Evolutionary conservation across 2,329 filamentous ascomycete species (phyloP), one percentile per base, ranked within the genome.

Genomic region (Pezicula radicicola): DNA sequence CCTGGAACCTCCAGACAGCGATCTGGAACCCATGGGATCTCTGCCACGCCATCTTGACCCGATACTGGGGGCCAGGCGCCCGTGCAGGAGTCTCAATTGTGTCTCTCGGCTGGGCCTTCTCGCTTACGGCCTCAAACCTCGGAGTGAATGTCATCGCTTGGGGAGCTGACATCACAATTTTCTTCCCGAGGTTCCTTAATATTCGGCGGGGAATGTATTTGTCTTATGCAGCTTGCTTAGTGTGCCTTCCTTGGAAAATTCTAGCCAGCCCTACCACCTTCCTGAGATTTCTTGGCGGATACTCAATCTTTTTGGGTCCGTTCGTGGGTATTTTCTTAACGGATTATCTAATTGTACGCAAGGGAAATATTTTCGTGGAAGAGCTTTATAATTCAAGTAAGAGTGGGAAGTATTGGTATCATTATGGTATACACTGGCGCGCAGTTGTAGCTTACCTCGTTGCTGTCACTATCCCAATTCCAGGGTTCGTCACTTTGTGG

Each of bases 321-420:
- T 56, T 68, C 49, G 66, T 65, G 15, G 66, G 66, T 16, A 55
- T 68, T 43, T 67, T 68, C 64, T 63, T 66, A 12, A 55, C 58
- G 9, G 65, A 54, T 66, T 62, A 54, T 19, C 35, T 28, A 3
- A 8, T 69, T 42, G 40, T 70, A 3, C 64, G 66, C 18, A 54
- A 55, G 19, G 52, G 57, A 0, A 63, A 50, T 9, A 55, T 68
- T 19, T 63, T 61, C 25, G 56, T 68, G 4, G 64, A 57, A 45
- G 61, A 68, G 45, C 54, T 69, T 4, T 67, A 59, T 43, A 25
- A 66, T 52, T 19, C 36, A 7, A 28, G 39, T 21, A 42, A 42
- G 21, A 42, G 18, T 5, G 46, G 46, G 19, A 21, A 8, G 9
- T 49, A 49, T 30, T 40, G 36, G 30, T 49, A 49, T 30, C 16